phyloP scores from a whole-genome alignment of 306 rosid genomes.

The Sicyos baderoa region DNA sequence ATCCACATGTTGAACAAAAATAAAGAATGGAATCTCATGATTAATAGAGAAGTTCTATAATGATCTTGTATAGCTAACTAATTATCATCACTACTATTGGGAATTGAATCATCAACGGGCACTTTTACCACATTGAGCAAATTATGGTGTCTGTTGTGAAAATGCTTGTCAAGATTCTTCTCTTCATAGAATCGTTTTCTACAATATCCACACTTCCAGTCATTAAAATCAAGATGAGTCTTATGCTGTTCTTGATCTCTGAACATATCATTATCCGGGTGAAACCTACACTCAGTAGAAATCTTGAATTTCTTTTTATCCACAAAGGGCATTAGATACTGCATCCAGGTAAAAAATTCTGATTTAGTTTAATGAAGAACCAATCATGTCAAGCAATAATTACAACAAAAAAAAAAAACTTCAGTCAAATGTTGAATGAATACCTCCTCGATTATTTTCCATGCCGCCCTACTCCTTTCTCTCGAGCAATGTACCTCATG shows the following conservation, averaged over 20 bases:
- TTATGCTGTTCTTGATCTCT: slow-evolving; percentile 87
- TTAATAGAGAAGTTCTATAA: neutral
- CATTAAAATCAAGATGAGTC: slow-evolving; percentile 51
- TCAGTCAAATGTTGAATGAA: neutral
- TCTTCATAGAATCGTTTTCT: slow-evolving; percentile 87
- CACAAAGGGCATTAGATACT: slow-evolving; percentile 46
- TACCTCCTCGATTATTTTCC: slow-evolving; percentile 74
- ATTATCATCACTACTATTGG: neutral
- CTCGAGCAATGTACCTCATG: slow-evolving; percentile 77
- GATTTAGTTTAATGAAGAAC: neutral
- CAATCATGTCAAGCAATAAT: neutral
- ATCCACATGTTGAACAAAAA: too few relatives aligned
- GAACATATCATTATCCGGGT: slow-evolving; percentile 68
- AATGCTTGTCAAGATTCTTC: slow-evolving; percentile 79
- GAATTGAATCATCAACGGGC: slow-evolving; percentile 22
- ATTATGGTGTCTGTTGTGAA: slow-evolving; percentile 74
- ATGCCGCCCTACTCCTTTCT: slow-evolving; percentile 77
- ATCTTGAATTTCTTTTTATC: slow-evolving; percentile 54
- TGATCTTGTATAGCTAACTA: too few relatives aligned
- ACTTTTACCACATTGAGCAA: slow-evolving; percentile 77
- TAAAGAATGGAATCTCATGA: neutral
- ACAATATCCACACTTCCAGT: slow-evolving; percentile 96
- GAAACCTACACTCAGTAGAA: slow-evolving; percentile 58
- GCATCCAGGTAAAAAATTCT: slow-evolving; percentile 20
- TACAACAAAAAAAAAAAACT: neutral